Percentiles rank a stretch among this genome's conserved stretches.
Evolutionary conservation across 2,329 filamentous ascomycete species (phyloP).

Genomic region (Cladorrhinum sp.): DNA sequence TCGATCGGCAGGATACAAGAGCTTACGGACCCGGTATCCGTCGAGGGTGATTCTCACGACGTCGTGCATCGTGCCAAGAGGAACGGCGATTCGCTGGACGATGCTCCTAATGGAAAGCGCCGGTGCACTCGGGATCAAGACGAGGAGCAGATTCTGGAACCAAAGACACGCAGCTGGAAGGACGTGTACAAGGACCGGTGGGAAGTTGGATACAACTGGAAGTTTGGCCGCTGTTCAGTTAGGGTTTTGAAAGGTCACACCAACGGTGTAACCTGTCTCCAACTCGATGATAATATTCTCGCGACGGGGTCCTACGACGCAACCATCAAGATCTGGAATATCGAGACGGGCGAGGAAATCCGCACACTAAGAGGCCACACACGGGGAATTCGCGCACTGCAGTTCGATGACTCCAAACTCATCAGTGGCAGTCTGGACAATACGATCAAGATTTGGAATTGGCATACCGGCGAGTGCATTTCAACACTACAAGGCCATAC

Average conservation of each 20-base stretch:
- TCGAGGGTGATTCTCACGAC: background rate
- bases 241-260: constrained; percentile 81
- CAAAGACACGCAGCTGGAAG: constrained; percentile 77
- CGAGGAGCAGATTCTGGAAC: constrained; percentile 33
- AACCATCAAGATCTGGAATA: constrained; percentile 91
- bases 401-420: constrained; percentile 89
- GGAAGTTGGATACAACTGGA: constrained; percentile 97
- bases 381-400: constrained; percentile 78
- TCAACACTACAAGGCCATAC: constrained; percentile 76
- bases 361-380: constrained; percentile 83
- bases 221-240: constrained; percentile 83
- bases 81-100: constrained; percentile 30
- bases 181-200: constrained; percentile 92
- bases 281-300: constrained; percentile 82
- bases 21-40: constrained; percentile 24
- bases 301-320: constrained; percentile 94
- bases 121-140: constrained; percentile 28
- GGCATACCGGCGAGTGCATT: constrained; percentile 84
- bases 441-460: constrained; percentile 87
- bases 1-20: constrained; percentile 31
- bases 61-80: constrained; percentile 34
- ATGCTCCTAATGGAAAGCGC: constrained; percentile 34
- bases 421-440: constrained; percentile 72
- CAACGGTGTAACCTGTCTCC: constrained; percentile 71
- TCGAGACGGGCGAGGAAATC: constrained; percentile 80